A percentile compares a stretch with the other conserved stretches of the same genome.
These are phyloP conservation scores for Laetiporus sulphureus DNA, from an alignment of 1,284 basidiomycete species.

Conservation along the genomic window DNA sequence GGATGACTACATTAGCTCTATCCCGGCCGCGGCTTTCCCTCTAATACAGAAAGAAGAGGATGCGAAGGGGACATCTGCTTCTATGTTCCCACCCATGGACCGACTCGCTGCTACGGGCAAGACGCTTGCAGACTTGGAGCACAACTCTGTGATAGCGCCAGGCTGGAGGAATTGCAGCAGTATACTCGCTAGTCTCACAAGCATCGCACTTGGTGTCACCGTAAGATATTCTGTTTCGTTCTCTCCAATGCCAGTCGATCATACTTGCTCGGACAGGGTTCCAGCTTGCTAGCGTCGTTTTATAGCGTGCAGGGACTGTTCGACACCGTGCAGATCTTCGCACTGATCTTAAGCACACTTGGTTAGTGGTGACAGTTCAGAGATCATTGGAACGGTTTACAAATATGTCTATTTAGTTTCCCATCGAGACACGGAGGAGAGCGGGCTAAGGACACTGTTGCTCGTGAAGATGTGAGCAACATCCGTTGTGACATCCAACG, in stretches of 20 bases:
- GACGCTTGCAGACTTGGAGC: conserved; percentile 53
- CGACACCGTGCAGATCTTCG: conserved; percentile 66
- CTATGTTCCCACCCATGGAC: conserved; percentile 61
- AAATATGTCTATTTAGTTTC: conserved; percentile 30
- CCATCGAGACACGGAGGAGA: conserved; percentile 30
- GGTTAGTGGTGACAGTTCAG: conserved; percentile 29
- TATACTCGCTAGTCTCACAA: conserved; percentile 38
- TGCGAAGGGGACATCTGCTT: conserved; percentile 14
- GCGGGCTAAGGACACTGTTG: conserved; percentile 50
- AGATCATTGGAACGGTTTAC: background rate
- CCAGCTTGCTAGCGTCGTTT: conserved; percentile 56
- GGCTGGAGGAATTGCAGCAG: conserved; percentile 48
- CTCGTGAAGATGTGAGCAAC: conserved; percentile 49
- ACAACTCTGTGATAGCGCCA: conserved; percentile 40
- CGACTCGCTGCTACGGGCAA: conserved; percentile 38
- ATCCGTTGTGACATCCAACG: too few relatives aligned
- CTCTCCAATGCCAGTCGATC: background rate
- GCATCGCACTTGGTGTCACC: conserved; percentile 41
- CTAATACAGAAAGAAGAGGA: conserved; percentile 21
- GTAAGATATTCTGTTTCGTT: conserved; percentile 30
- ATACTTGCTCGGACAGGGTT: conserved; percentile 39
- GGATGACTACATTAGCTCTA: conserved; percentile 45
- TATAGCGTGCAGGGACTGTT: conserved; percentile 64
- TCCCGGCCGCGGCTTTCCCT: conserved; percentile 37
- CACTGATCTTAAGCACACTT: conserved; percentile 58